Percentiles rank a stretch among this genome's conserved stretches.
Evolutionary conservation across 2,329 filamentous ascomycete genomes (phyloP).

Genomic region (Pestalotiopsis sp.): DNA sequence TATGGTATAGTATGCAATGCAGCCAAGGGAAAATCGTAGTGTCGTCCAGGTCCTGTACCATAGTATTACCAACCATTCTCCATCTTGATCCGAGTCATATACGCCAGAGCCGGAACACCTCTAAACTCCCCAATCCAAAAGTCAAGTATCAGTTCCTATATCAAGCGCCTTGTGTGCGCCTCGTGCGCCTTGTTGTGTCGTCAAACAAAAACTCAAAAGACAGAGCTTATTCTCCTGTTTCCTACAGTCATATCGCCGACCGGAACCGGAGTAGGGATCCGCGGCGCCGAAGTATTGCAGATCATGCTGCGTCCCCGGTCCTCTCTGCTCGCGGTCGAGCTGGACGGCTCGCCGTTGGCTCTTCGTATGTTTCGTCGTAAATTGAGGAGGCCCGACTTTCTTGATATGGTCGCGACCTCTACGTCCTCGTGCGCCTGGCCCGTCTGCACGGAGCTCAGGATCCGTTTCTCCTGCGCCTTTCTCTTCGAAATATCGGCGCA

Average conservation of each 20-base stretch:
- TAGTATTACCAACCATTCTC: not conserved
- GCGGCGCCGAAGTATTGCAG: not conserved
- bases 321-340: not conserved
- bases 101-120: conserved; percentile 1
- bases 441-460: conserved; percentile 7
- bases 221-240: not conserved
- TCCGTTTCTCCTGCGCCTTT: conserved; percentile 21
- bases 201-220: not conserved
- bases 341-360: not conserved
- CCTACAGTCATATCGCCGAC: not conserved
- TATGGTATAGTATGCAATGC: not conserved
- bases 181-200: not conserved
- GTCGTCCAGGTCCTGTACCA: not conserved
- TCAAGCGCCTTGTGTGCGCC: not conserved
- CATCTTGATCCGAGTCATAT: not conserved
- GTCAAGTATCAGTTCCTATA: not conserved
- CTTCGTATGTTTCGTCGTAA: not conserved
- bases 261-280: not conserved
- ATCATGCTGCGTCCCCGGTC: not conserved
- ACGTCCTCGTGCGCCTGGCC: not conserved
- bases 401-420: not conserved
- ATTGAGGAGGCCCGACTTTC: not conserved
- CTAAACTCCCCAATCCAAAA: not conserved
- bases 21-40: not conserved
- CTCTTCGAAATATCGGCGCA: conserved; percentile 27